Conservation (phyloP, 2,329 filamentous ascomycete genomes). For the Mycosphaerella arachidis region DNA sequence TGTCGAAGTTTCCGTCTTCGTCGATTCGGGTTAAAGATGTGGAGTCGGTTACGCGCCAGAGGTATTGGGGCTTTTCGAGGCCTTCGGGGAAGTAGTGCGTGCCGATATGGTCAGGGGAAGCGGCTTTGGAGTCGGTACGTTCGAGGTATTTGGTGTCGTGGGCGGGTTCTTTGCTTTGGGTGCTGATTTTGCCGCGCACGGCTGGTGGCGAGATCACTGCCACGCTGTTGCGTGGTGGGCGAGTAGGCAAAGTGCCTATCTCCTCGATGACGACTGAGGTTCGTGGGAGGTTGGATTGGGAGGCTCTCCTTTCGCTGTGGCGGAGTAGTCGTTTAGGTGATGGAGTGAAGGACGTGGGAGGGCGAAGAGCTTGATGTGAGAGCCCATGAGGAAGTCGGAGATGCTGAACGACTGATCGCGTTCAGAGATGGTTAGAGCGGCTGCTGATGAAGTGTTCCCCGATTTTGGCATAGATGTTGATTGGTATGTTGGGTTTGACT, state of each 20-base stretch:
- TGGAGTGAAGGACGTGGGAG: neutral
- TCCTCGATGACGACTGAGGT: neutral
- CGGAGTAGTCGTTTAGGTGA: neutral
- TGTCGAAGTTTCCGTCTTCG: conserved; percentile 10
- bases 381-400: neutral
- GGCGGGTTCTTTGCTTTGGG: neutral
- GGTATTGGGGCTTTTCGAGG: conserved; percentile 6
- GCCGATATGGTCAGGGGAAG: neutral
- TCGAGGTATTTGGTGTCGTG: neutral
- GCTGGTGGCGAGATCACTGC: neutral
- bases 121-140: neutral
- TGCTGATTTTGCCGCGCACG: neutral
- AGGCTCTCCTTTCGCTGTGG: neutral
- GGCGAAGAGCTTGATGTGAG: neutral
- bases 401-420: neutral
- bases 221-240: neutral
- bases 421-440: neutral
- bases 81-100: neutral
- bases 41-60: conserved; percentile 15
- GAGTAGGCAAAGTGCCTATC: neutral
- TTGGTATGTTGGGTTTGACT: neutral
- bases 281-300: neutral
- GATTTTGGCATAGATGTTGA: neutral
- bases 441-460: neutral
- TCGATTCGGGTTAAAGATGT: conserved; percentile 9